Conservation (phyloP, 108 stramenopile genomes). For the Fragilariopsis cylindrus region DNA sequence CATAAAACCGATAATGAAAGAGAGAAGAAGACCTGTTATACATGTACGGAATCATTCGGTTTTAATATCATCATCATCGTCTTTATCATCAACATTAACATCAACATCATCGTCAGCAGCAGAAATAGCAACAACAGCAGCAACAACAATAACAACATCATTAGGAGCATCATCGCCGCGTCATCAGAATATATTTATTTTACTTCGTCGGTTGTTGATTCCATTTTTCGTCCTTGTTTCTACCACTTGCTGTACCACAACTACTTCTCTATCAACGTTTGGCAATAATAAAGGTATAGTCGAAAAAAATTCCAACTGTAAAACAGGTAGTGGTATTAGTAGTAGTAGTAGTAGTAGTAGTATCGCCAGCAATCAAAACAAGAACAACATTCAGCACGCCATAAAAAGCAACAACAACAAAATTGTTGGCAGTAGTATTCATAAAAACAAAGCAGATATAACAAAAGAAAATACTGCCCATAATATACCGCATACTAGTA, state of each 20-base stretch:
- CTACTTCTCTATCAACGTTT: background rate
- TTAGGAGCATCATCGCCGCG: background rate
- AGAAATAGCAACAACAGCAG: background rate
- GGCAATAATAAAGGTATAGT: background rate
- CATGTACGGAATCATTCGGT: background rate
- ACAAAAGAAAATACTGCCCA: background rate
- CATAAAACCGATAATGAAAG: background rate
- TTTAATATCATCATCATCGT: background rate
- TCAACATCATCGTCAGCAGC: background rate
- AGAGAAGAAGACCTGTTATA: background rate
- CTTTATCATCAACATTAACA: background rate
- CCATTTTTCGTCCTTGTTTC: constrained; percentile 2
- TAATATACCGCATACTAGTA: background rate
- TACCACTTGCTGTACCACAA: background rate
- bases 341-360: background rate
- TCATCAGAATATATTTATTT: too few species aligned
- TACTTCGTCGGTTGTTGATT: constrained; percentile 10
- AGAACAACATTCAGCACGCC: background rate
- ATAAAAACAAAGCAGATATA: background rate
- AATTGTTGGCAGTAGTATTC: background rate
- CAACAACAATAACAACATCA: background rate
- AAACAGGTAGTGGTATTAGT: background rate
- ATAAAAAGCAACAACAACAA: constrained; percentile 4
- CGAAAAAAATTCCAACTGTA: background rate
- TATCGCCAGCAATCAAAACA: background rate